Evolutionary conservation across 169 alveolate genomes (phyloP).

Genomic region (Blepharisma undulans): DNA sequence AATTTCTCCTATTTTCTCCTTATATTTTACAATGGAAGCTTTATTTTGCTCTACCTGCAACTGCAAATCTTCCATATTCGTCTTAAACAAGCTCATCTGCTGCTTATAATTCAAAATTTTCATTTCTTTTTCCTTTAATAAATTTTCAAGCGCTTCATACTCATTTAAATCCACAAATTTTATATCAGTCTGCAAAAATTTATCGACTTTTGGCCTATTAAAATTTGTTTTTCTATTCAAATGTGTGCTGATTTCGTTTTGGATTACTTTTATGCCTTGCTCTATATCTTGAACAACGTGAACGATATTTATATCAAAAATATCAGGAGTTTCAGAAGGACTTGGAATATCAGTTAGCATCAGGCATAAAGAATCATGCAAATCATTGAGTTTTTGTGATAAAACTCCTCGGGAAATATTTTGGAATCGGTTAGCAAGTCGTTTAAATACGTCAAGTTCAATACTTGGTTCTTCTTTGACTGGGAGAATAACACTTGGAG

Average conservation of each 20-base stretch:
- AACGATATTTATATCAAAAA: not conserved
- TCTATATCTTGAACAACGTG: not conserved
- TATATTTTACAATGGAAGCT: not conserved
- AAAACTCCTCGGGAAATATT: not conserved
- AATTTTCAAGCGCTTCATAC: not conserved
- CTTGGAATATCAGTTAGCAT: constrained; percentile 3
- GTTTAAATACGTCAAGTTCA: not conserved
- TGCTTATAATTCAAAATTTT: not conserved
- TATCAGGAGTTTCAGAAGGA: not conserved
- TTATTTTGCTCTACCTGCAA: not conserved
- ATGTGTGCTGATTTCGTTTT: not conserved
- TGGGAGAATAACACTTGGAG: not conserved
- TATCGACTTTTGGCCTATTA: not conserved
- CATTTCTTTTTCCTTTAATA: not conserved
- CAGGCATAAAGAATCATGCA: not conserved
- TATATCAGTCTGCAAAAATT: not conserved
- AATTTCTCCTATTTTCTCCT: not conserved
- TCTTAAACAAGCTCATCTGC: not conserved
- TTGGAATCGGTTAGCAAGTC: not conserved
- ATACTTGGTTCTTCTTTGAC: not conserved
- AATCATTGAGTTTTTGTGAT: not conserved
- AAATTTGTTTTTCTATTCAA: not conserved
- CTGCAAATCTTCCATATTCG: not conserved
- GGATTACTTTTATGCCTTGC: not conserved
- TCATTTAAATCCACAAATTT: not conserved